Base-by-base conservation (phyloP, 139 green algal genomes). In the Chlorella sp. region DNA sequence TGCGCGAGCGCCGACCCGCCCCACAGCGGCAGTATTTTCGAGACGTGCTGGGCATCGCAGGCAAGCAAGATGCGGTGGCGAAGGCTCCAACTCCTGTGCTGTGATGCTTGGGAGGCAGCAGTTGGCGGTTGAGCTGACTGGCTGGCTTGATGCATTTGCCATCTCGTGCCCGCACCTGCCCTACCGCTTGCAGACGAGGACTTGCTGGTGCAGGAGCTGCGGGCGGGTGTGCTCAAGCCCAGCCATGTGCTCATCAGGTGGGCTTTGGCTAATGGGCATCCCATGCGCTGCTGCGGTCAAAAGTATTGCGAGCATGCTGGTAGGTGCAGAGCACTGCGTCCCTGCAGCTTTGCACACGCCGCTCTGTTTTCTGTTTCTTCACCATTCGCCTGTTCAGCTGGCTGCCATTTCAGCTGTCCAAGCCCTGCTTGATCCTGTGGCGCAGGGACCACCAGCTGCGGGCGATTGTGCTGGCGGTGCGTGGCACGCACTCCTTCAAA, bases 401-500 rank as follows among this genome's bases (percentile, higher is more conserved):
- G 28, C 4, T 38, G 16, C 0, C 6, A 13, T 17, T 41, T 22
- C 26, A 48, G 19, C 38, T n/a, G 19, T 36, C 36, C 36, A 32
- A 48, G 67, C 30, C 60, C 11, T 74, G 67, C 34, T 13, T 74
- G 36, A 19, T 0, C 36, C 67, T 74, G 32, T 20, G 16, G 14
- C 51, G 96, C 0, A 82, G 77, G 8, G 95, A 98, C 87, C 60
- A 78, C 3, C 19, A 76, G 34, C 81, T 93, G 72, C 60, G 87
- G 19, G 72, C 46, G 28, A 85, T 98, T 13, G 89, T 97, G 74
- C 88, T 98, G 84, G 91, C 89, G 43, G 91, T 98, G 20, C 84
- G 95, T 0, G 95, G 95, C 62, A 98, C 95, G 3, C 91, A 97
- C 78, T 94, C 89, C 7, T 88, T 96, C 73, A 95, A 94, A 81